Conservation (phyloP, 345 rosid genomes). For the Dipteronia sinensis region DNA sequence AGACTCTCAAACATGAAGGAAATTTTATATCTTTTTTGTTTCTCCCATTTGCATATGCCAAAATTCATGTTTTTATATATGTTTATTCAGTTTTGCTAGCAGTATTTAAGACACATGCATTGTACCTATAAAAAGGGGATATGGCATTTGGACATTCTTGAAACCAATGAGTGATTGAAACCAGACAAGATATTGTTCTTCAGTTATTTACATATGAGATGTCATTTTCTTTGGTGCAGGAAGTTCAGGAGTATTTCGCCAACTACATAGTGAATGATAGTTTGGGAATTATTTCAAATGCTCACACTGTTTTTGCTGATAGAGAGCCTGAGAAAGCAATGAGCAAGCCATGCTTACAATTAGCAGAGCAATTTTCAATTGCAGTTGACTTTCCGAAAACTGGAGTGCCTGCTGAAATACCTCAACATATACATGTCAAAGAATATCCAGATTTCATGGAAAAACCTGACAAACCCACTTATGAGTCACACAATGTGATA, state of each 20-base stretch:
- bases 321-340: conserved; percentile 38
- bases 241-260: conserved; percentile 52
- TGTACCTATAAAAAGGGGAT: not conserved
- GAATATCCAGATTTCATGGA: conserved; percentile 69
- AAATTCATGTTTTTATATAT: not conserved
- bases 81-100: not conserved
- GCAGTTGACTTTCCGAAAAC: conserved; percentile 69
- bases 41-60: not conserved
- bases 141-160: not conserved
- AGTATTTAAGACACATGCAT: not conserved
- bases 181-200: not conserved
- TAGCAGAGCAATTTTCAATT: conserved; percentile 46
- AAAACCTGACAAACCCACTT: conserved; percentile 51
- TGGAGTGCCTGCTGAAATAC: conserved; percentile 57
- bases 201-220: not conserved
- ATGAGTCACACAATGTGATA: conserved; percentile 48
- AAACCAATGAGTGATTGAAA: not conserved
- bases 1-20: not conserved
- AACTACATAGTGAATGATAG: conserved; percentile 59
- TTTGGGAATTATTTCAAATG: conserved; percentile 53
- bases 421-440: conserved; percentile 36
- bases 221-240: conserved; percentile 34
- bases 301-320: conserved; percentile 60
- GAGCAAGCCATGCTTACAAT: conserved; percentile 42
- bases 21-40: not conserved